Conservation (phyloP, 164 flowering plant species). For the Liriodendron chinense region DNA sequence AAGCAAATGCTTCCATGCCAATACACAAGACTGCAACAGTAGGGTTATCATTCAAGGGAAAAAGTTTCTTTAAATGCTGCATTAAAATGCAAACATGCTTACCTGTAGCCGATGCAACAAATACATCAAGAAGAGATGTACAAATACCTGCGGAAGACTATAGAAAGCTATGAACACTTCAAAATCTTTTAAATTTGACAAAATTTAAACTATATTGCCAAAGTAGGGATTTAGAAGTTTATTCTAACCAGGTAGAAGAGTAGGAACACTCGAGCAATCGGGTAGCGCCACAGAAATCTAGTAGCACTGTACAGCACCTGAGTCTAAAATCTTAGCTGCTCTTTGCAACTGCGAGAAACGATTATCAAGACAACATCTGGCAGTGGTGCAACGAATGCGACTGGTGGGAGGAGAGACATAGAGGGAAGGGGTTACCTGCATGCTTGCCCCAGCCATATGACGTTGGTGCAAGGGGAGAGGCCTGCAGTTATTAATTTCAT, state of each 20-base stretch:
- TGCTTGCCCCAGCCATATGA: slow-evolving; percentile 80
- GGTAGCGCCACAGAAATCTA: slow-evolving; percentile 94
- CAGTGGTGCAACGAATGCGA: not conserved
- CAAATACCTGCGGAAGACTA: slow-evolving; percentile 72
- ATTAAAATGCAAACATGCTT: slow-evolving; percentile 1
- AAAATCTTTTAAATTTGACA: not conserved
- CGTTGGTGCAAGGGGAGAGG: slow-evolving; percentile 96
- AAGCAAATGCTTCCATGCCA: too few species aligned
- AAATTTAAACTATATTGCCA: too few species aligned
- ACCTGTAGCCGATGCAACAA: slow-evolving; percentile 98
- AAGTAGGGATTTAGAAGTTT: not conserved
- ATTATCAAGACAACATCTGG: not conserved
- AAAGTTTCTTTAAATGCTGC: not conserved
- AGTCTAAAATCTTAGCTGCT: slow-evolving; percentile 86
- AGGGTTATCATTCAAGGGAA: too few species aligned
- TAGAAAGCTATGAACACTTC: slow-evolving; percentile 5
- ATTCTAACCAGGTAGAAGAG: slow-evolving; percentile 74
- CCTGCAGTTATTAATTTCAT: slow-evolving; percentile 37
- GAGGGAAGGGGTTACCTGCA: slow-evolving; percentile 55
- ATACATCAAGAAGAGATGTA: slow-evolving; percentile 95
- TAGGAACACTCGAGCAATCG: slow-evolving; percentile 75
- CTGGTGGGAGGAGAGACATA: slow-evolving; percentile 2
- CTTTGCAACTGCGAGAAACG: slow-evolving; percentile 68
- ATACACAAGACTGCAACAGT: too few species aligned
- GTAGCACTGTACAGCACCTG: slow-evolving; percentile 96